Evolutionary conservation across 2,329 filamentous ascomycete genomes (phyloP).

Genomic region (Hypoxylon sp.): DNA sequence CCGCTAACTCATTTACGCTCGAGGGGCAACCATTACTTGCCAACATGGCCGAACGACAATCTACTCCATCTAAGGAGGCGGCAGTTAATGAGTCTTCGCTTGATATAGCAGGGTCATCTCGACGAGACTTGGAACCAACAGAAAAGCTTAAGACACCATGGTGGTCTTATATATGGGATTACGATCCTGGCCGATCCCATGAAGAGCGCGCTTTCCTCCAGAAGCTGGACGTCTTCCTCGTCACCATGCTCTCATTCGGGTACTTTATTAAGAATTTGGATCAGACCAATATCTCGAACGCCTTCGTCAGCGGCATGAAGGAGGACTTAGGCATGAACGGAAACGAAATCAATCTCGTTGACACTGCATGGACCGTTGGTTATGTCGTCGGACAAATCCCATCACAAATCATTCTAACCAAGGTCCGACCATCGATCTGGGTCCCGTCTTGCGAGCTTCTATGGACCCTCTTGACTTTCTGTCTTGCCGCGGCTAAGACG

Average conservation of each 20-base stretch:
- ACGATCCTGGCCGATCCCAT: conserved; percentile 44
- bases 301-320: conserved; percentile 55
- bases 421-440: conserved; percentile 61
- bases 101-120: conserved; percentile 24
- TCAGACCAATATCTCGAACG: conserved; percentile 48
- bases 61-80: conserved; percentile 23
- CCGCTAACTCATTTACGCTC: not conserved
- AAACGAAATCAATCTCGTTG: conserved; percentile 57
- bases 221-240: conserved; percentile 47
- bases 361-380: conserved; percentile 57
- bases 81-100: conserved; percentile 28
- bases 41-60: conserved; percentile 32
- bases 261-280: conserved; percentile 51
- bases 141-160: conserved; percentile 39
- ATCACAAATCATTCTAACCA: conserved; percentile 57
- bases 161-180: conserved; percentile 49
- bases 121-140: conserved; percentile 1
- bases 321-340: conserved; percentile 54
- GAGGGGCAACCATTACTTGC: conserved; percentile 5
- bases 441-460: conserved; percentile 59
- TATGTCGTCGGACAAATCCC: conserved; percentile 59
- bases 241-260: conserved; percentile 48
- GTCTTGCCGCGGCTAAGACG: conserved; percentile 53
- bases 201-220: conserved; percentile 48
- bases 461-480: conserved; percentile 57